Base-by-base conservation (phyloP, 345 rosid species). In the Citrus medica region DNA sequence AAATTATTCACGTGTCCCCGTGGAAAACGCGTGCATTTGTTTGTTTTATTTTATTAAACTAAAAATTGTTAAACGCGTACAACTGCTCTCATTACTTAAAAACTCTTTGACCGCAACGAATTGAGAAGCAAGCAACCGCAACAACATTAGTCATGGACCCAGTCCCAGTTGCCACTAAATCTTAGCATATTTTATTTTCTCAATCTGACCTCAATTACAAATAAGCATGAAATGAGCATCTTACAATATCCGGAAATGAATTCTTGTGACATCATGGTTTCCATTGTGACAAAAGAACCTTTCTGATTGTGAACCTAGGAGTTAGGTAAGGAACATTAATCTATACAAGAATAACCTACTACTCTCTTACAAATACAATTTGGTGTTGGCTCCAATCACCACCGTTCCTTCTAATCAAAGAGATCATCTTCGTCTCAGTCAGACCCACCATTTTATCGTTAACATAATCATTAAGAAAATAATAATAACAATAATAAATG, bases 301-400 rank as follows among this genome's bases (percentile, higher is more conserved):
- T 71, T 67, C 60, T 61, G 67, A 68, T 61, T 62, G 8, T 67
- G 71, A 56, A 75, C 51, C 86, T 83, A 86, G 42, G 24, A 79
- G 64, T 78, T 72, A 77, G 80, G 61, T 12, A 78, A 78, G 63
- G 69, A 79, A 51, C 80, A 73, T 73, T 79, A 67, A 80, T 79
- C 83, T 84, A 80, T 86, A 86, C 89, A 86, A 71, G 38, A 82
- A 76, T 80, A 69, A n/a, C 74, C 84, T 76, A 65, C 69, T 80
- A 68, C 69, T 69, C 58, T 69, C 72, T 68, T 68, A 76, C 71
- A 77, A 10, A 56, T 71, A 79, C 86, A 78, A 56, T 80, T 71
- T 53, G 83, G 79, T 78, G 81, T n/a, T 9, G 68, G 75, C 81
- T 82, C 65, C 58, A 79, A 63, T 74, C 64, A 76, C 75, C 81